Percentiles rank a stretch among this genome's conserved stretches.
Conservation (phyloP, 495 filamentous ascomycete genomes). For the Terfezia claveryi region DNA sequence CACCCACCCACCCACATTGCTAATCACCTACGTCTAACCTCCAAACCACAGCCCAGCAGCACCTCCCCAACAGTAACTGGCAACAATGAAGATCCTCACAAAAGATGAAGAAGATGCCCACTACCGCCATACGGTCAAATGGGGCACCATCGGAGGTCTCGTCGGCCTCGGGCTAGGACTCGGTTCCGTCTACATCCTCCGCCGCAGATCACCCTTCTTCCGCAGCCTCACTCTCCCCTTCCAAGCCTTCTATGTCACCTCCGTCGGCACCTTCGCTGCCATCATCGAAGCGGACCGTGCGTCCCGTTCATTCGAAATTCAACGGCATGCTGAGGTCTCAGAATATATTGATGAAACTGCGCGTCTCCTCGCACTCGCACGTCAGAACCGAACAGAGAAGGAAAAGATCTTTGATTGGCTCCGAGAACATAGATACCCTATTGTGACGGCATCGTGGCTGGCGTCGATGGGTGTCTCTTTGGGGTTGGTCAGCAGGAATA, state of each 20-base stretch:
- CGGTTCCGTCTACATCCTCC: constrained; percentile 17
- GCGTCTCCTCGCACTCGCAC: constrained; percentile 27
- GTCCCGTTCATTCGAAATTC: constrained; percentile 49
- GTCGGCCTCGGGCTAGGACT: constrained; percentile 19
- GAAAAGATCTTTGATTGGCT: constrained; percentile 38
- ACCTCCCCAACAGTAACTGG: no score
- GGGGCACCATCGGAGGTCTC: constrained; percentile 48
- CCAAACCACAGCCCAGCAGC: no score
- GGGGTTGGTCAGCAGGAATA: constrained; percentile 54
- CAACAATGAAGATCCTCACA: constrained; percentile 72
- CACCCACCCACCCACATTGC: no score
- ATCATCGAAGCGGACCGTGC: constrained; percentile 72
- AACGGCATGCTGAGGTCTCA: constrained; percentile 30
- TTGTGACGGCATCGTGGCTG: constrained; percentile 68
- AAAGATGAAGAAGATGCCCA: constrained; percentile 66
- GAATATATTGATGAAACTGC: constrained; percentile 40
- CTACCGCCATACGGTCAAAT: constrained; percentile 47
- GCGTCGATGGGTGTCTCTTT: constrained; percentile 59
- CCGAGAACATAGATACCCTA: constrained; percentile 65
- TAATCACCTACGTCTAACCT: no score
- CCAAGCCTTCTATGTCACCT: constrained; percentile 74
- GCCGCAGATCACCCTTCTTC: constrained; percentile 31
- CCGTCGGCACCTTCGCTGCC: constrained; percentile 55
- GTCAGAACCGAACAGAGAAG: constrained; percentile 30
- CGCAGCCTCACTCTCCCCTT: constrained; percentile 65